Conservation (phyloP, 1,284 basidiomycete genomes). For the Papiliotrema nemorosa region DNA sequence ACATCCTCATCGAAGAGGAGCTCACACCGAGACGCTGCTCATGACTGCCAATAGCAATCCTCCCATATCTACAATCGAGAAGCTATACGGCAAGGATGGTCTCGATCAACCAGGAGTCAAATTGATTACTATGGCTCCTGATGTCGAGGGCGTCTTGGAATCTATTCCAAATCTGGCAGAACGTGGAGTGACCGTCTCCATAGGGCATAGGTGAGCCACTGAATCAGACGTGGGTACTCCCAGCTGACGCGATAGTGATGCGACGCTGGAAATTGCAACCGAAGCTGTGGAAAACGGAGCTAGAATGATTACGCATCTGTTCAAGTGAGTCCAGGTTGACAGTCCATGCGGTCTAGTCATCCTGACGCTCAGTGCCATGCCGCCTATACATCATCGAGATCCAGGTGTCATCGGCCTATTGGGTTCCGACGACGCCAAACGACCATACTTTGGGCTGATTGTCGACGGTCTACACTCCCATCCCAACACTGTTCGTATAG, state of each 20-base stretch:
- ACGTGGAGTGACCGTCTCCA: constrained; percentile 71
- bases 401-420: constrained; percentile 73
- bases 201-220: constrained; percentile 71
- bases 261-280: constrained; percentile 34
- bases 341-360: background rate
- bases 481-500: constrained; percentile 80
- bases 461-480: constrained; percentile 88
- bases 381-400: constrained; percentile 42
- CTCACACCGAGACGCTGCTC: constrained; percentile 69
- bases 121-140: constrained; percentile 81
- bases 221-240: background rate
- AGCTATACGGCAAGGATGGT: constrained; percentile 62
- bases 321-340: constrained; percentile 59
- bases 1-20: constrained; percentile 63
- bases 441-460: constrained; percentile 83
- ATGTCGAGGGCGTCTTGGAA: constrained; percentile 73
- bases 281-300: constrained; percentile 53
- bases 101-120: constrained; percentile 43
- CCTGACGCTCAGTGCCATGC: constrained; percentile 26
- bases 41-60: constrained; percentile 52
- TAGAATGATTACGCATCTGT: constrained; percentile 80
- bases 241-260: constrained; percentile 22
- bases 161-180: constrained; percentile 61
- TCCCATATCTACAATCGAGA: constrained; percentile 57
- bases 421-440: constrained; percentile 65